Base-by-base conservation (phyloP, 495 filamentous ascomycete species). In the Penicillium robsamsonii region DNA sequence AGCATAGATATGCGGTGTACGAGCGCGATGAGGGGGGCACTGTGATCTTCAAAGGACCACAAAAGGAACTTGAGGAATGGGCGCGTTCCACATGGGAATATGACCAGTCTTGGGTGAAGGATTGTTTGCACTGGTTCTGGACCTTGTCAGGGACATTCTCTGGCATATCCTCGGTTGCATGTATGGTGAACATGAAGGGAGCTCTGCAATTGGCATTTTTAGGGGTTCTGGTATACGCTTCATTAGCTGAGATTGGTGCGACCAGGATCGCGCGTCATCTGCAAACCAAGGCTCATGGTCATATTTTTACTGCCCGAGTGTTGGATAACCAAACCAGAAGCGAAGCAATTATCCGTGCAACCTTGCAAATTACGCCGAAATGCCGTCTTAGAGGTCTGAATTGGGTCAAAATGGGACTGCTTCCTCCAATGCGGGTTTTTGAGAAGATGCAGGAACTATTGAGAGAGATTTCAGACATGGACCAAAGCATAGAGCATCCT, bases 101-200 rank as follows among this genome's bases (percentile, higher is more conserved):
- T 51, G 59, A 66, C 8, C 60, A 53, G 5, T 55, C 12, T 0
- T 17, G 44, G 18, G 27, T 22, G 4, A 55, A 60, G 27, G 62
- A 63, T 11, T 10, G 27, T 10, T 40, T 66, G 3, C 67, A 68
- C 50, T 66, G 58, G 60, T 40, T 56, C 5, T 70, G 62, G 61
- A 63, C 61, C 35, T 27, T 56, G 6, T 65, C 66, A 0, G 68
- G 68, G 4, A 58, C 68, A 6, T 37, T 70, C 20, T 65, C 59
- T 13, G 68, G 61, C 1, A 63, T 69, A 5, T 50, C 59, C 11
- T 70, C 68, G 1, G 55, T 70, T 18, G 66, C 68, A 7, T 70
- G 66, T 31, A 70, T 69, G 68, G 68, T 70, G 13, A 70, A 70
- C 43, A 70, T 70, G 68, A 56, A 50, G 10, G 62, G 66, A 3